Conservation (phyloP, 106 monocot genomes). For the Dioscorea alata region DNA sequence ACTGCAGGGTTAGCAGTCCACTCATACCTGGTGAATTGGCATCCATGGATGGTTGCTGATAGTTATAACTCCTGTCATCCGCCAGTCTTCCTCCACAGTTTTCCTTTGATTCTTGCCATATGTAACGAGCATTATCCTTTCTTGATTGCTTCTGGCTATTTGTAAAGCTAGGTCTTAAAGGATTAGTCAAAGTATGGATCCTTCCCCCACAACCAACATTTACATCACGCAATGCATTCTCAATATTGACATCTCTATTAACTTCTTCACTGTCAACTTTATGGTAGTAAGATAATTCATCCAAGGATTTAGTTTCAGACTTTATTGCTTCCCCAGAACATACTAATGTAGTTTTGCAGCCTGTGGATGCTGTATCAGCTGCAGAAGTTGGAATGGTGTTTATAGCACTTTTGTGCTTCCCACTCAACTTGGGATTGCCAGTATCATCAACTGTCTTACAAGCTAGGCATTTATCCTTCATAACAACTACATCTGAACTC, state of each 20-base stretch:
- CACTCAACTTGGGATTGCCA: neutral
- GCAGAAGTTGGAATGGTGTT: conserved; percentile 1
- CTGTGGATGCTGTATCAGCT: neutral
- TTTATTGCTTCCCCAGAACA: conserved; percentile 5
- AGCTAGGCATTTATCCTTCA: neutral
- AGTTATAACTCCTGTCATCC: neutral
- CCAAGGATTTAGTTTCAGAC: neutral
- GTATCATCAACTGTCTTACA: neutral
- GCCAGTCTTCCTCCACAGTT: conserved; percentile 4
- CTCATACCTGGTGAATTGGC: neutral
- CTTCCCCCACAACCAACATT: neutral
- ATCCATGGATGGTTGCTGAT: neutral
- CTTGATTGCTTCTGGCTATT: conserved; percentile 7
- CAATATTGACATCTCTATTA: neutral
- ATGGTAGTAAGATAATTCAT: neutral
- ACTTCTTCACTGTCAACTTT: neutral
- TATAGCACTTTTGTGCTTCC: neutral
- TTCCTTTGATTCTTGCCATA: conserved; percentile 17
- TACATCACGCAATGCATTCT: neutral
- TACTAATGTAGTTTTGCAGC: neutral
- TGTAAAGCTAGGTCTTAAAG: neutral
- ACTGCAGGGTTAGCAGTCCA: neutral
- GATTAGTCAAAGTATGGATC: conserved; percentile 2
- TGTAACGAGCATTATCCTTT: conserved; percentile 17
- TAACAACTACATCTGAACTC: neutral